Evolutionary conservation across 1,139 yeast species (phyloP), one percentile per base, ranked within the genome.

Genomic region (Debaryomyces robertsiae): DNA sequence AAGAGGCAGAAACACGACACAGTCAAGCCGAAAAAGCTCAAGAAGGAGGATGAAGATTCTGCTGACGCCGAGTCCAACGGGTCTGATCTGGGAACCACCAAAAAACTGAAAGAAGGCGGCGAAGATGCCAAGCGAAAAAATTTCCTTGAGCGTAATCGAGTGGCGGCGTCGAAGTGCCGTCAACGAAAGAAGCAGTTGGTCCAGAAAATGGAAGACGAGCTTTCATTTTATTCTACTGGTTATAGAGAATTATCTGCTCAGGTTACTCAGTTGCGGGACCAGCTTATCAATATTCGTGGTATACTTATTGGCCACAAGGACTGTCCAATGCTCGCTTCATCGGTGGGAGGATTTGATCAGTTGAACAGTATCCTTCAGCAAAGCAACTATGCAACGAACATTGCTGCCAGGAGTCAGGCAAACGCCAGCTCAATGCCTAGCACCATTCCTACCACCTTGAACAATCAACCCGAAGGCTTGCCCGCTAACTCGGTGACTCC

Each of bases 81-180:
- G 5, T 24, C 30, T 11, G 28, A n/a, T 47, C 40, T 10, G 42
- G 41, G 28, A 4, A 5, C 28, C 14, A 25, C 28, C 9, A 30
- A 27, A 13, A 24, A 22, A 27, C 29, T 30, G 27, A 49, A 41
- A 28, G 39, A 43, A 10, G 18, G 32, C 2, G 39, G 50, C 2
- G 63, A 59, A 25, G 60, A 51, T 36, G 93, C 85, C 35, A 89
- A 86, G 57, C 77, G 98, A 24, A 81, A 82, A 58, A 83, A 77
- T 50, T 93, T 93, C 53, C 66, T 93, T 50, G 98, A 93, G 60
- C 74, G 98, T 46, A 93, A 93, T 61, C 75, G 98, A 46, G 81
- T 93, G 10, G 99, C 99, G 0, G 98, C 98, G 0, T 82, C 94
- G 29, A 91, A 90, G 62, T 94, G 98, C 68, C 80, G 99, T 44